Percentiles rank a stretch among this genome's conserved stretches.
These are phyloP conservation scores for Camelina hispida DNA, from an alignment of 345 rosid species.

Conservation along the genomic window DNA sequence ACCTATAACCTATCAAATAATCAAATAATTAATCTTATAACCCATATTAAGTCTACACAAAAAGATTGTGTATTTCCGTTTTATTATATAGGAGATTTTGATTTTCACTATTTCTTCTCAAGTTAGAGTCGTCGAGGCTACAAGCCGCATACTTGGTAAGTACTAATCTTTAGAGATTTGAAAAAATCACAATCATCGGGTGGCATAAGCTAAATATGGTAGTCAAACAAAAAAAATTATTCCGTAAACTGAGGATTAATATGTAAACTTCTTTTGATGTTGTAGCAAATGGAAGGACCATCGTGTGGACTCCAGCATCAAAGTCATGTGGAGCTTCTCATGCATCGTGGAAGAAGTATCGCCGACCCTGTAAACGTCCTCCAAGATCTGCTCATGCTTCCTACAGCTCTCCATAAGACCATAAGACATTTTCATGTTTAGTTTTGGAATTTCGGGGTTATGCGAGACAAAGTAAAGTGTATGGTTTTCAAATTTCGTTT, in stretches of 20 bases:
- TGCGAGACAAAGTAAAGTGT: background rate
- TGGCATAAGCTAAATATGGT: background rate
- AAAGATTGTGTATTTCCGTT: no score
- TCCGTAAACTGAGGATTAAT: background rate
- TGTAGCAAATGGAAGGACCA: background rate
- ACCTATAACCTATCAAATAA: no score
- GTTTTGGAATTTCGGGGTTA: background rate
- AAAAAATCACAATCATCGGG: background rate
- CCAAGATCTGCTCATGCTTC: background rate
- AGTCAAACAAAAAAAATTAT: background rate
- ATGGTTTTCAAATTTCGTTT: background rate
- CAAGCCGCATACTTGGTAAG: slow-evolving; percentile 22
- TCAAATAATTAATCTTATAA: no score
- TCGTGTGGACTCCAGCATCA: slow-evolving; percentile 7
- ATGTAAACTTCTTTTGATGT: background rate
- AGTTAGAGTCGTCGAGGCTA: slow-evolving; percentile 1
- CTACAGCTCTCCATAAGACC: slow-evolving; percentile 10
- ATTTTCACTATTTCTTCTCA: slow-evolving; percentile 12
- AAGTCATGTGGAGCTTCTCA: slow-evolving; percentile 10
- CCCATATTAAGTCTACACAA: no score
- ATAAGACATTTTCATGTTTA: background rate
- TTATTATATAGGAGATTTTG: background rate
- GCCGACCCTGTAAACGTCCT: background rate
- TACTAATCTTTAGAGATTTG: slow-evolving; percentile 1
- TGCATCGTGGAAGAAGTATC: slow-evolving; percentile 2